Base-by-base conservation (phyloP, 1,284 basidiomycete species). In the Takashimella tepidaria region DNA sequence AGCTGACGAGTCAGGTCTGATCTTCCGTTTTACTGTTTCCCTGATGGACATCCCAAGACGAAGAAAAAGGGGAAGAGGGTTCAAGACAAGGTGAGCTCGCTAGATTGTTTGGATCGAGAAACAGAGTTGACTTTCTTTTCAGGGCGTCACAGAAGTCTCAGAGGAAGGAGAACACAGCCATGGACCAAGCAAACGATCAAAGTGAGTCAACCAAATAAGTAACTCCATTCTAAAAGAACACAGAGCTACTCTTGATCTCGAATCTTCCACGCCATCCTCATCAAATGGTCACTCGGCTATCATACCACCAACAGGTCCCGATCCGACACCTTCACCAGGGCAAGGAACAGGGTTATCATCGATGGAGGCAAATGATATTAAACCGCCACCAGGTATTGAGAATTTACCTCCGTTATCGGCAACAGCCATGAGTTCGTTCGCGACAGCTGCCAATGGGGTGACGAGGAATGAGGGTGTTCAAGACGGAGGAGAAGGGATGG, bases 11-110 rank as follows among this genome's bases (percentile, higher is more conserved):
- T 2, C 51, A 72, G 70, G 43, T 67, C 70, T 12, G 68, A 70
- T 25, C 50, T 74, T 21, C 72, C 72, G 12, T 66, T 57, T 42
- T 74, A 68, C 58, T 66, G 65, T 45, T 73, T 72, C 55, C 69
- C 70, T 8, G 72, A 74, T 48, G 72, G 72, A 3, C 62, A 66
- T 40, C 63, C 64, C 2, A 71, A 70, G 47, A 57, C 62, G 43
- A 67, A 69, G 52, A 73, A 73, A 58, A 72, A 74, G 63, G 63
- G 64, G 24, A 74, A 74, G 53, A 57, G 72, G 40, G 56, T 49
- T 10, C 68, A 71, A 50, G 63, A 62, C 47, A 67, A 63, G 51
- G 71, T 71, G 31, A 45, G 68, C 62, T 2, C 5, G 42, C n/a
- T 19, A 11, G 37, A 11, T 40, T 11, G 13, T 23, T 22, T 6